Percentiles rank a stretch among this genome's conserved stretches.
Conservation (phyloP, 176 grass and related monocot species). For the Chloris gayana region DNA sequence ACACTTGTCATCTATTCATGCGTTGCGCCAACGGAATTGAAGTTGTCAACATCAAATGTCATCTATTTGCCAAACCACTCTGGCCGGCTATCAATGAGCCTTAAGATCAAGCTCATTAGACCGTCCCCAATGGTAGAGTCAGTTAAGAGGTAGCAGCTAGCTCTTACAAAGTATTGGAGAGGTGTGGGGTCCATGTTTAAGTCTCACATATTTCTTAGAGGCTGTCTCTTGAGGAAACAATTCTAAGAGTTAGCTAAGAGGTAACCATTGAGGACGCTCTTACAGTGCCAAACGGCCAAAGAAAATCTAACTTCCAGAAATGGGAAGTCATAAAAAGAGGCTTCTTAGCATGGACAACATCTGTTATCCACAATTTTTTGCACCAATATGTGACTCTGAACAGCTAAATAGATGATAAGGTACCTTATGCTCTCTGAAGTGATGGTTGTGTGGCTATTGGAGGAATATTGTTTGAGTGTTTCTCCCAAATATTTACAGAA, state of each 20-base stretch:
- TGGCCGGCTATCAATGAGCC: conserved; percentile 8
- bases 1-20: conserved; percentile 29
- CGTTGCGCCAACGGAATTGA: neutral
- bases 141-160: no score
- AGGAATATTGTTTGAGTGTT: neutral
- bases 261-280: no score
- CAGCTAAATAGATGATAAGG: neutral
- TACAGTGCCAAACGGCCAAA: conserved; percentile 19
- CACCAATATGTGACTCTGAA: neutral
- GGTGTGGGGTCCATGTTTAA: no score
- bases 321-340: neutral
- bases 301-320: conserved; percentile 1
- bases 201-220: no score
- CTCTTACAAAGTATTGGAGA: no score
- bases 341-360: neutral
- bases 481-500: neutral
- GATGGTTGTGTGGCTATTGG: neutral
- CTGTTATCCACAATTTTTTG: neutral
- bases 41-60: conserved; percentile 38
- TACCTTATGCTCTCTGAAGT: conserved; percentile 1
- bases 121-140: no score
- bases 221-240: no score
- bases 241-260: no score
- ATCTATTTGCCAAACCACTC: conserved; percentile 39
- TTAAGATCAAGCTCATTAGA: conserved; percentile 29